phyloP scores from a whole-genome alignment of 768 basidiomycete genomes.

The Pleurotus sapidus region DNA sequence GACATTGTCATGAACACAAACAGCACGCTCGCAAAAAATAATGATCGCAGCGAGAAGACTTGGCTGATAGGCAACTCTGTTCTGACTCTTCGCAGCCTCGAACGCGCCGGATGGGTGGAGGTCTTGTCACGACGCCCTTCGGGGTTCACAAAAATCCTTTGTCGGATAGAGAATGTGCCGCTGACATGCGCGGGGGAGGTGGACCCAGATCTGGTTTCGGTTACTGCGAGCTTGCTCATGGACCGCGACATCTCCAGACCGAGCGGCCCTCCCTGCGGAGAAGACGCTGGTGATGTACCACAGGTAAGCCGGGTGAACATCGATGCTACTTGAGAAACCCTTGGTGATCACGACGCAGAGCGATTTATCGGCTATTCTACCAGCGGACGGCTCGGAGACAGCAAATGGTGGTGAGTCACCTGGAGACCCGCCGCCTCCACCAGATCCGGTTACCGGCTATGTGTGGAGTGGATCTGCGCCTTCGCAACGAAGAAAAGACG shows the following conservation, averaged over 20 bases:
- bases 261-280: slow-evolving; percentile 20
- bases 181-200: slow-evolving; percentile 83
- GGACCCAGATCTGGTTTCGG: slow-evolving; percentile 70
- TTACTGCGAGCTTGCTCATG: slow-evolving; percentile 73
- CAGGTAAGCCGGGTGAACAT: slow-evolving; percentile 11
- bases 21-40: slow-evolving; percentile 29
- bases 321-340: not conserved
- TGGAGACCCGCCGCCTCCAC: slow-evolving; percentile 35
- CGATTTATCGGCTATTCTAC: not conserved
- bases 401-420: slow-evolving; percentile 9
- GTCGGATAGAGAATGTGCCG: slow-evolving; percentile 86
- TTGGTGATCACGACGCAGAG: not conserved
- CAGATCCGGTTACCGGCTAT: slow-evolving; percentile 79
- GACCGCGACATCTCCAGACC: slow-evolving; percentile 47
- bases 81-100: slow-evolving; percentile 74
- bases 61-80: slow-evolving; percentile 88
- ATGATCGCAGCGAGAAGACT: slow-evolving; percentile 56
- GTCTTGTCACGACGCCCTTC: slow-evolving; percentile 84
- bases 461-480: slow-evolving; percentile 88
- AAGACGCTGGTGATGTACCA: slow-evolving; percentile 12
- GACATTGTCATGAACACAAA: slow-evolving; percentile 72
- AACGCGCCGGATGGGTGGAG: slow-evolving; percentile 84
- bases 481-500: slow-evolving; percentile 85
- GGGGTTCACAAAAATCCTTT: slow-evolving; percentile 81
- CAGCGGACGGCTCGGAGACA: slow-evolving; percentile 17